Conservation (phyloP, 2,329 filamentous ascomycete genomes). For the Dryadomyces quercivorus region DNA sequence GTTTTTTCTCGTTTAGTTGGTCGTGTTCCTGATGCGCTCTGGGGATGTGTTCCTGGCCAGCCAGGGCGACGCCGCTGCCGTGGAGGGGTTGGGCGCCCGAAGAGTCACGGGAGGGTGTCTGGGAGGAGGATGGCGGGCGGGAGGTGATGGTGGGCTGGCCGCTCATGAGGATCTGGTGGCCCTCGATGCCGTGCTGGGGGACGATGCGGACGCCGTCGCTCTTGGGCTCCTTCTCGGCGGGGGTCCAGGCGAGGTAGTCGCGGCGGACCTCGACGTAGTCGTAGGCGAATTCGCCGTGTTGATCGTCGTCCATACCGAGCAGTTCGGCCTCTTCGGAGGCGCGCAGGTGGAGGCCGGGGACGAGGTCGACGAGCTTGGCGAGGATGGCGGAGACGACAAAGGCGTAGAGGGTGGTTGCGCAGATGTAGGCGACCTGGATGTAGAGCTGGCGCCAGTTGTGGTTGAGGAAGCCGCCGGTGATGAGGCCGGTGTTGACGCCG, state of each 20-base stretch:
- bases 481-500: constrained; percentile 57
- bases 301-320: constrained; percentile 80
- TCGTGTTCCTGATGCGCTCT: neutral
- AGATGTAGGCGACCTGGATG: constrained; percentile 68
- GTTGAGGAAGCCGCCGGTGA: constrained; percentile 59
- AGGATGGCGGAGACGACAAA: constrained; percentile 65
- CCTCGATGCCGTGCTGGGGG: constrained; percentile 60
- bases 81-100: neutral
- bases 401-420: constrained; percentile 52
- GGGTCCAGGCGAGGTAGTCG: constrained; percentile 81
- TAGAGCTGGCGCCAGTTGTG: constrained; percentile 64
- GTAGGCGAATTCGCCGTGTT: constrained; percentile 82
- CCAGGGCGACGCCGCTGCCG: neutral
- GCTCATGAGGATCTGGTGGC: constrained; percentile 47
- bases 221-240: constrained; percentile 54
- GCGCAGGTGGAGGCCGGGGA: constrained; percentile 68
- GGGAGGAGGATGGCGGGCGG: neutral
- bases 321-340: constrained; percentile 73
- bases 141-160: neutral
- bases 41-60: neutral
- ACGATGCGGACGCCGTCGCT: constrained; percentile 43
- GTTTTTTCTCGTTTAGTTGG: neutral
- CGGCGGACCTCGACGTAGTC: constrained; percentile 83
- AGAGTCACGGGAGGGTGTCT: neutral
- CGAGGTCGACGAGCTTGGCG: constrained; percentile 60